A percentile compares a stretch with the other conserved stretches of the same genome.
Conservation (phyloP, 2,329 filamentous ascomycete genomes). For the Neocucurbitaria cava region DNA sequence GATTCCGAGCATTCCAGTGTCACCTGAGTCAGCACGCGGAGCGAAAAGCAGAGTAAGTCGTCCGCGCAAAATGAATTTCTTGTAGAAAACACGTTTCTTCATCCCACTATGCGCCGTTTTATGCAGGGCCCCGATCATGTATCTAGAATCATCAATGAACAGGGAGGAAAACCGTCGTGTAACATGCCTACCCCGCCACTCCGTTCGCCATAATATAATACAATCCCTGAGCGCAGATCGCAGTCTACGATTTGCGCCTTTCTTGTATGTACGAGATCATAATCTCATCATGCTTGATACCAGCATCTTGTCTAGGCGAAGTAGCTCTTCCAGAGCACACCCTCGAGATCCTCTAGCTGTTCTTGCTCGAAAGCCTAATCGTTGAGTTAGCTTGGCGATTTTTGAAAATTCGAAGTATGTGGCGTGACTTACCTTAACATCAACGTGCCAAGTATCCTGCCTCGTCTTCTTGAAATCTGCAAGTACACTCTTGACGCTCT, state of each 20-base stretch:
- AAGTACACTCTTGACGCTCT: constrained; percentile 91
- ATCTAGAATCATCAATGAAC: background rate
- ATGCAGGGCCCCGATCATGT: constrained; percentile 7
- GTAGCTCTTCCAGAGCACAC: constrained; percentile 99
- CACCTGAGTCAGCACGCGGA: constrained; percentile 16
- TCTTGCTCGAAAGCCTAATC: constrained; percentile 80
- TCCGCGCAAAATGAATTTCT: background rate
- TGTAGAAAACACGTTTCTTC: constrained; percentile 4
- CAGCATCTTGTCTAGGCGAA: constrained; percentile 70
- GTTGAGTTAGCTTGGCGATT: constrained; percentile 5
- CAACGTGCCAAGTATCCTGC: constrained; percentile 97
- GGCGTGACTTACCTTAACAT: constrained; percentile 79
- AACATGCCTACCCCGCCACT: background rate
- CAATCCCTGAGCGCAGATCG: background rate
- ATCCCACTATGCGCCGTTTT: constrained; percentile 2
- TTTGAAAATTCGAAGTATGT: background rate
- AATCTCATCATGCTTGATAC: background rate
- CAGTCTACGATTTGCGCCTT: background rate
- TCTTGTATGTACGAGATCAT: background rate
- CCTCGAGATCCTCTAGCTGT: constrained; percentile 92
- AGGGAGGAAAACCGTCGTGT: background rate
- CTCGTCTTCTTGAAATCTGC: constrained; percentile 99
- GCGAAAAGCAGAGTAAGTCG: background rate
- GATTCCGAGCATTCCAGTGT: background rate
- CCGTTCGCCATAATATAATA: constrained; percentile 15